Base-by-base conservation (phyloP, 495 filamentous ascomycete genomes). In the Aspergillus coremiiformis region DNA sequence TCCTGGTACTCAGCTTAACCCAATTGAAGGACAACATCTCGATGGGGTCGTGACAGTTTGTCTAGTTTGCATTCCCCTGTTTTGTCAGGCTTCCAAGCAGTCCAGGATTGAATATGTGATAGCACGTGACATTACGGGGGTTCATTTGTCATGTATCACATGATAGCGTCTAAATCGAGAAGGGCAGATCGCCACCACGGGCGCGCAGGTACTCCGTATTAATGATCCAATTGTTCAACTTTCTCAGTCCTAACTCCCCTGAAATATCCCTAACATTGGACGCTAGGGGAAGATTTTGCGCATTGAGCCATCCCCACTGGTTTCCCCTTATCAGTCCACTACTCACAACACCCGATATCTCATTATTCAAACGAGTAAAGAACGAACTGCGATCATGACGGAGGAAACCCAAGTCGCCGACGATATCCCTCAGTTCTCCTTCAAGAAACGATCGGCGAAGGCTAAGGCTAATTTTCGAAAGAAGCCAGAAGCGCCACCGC, bases 381-480 rank as follows among this genome's bases (percentile, higher is more conserved):
- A 2, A 12, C 32, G 32, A 35, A 35, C 12, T 35, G 12, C 32
- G 14, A 15, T 5, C 37, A 51, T 32, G 10, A 64, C 64, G 59
- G 24, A 52, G 30, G 65, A 62, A 11, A 41, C 49, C 1, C 39
- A 52, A 41, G 15, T 54, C 2, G 26, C 54, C 23, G 35, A 51
- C 8, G 22, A 32, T 0, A 17, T 51, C 6, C 48, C 61, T n/a
- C 39, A 52, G 12, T 45, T 35, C 39, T 44, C 49, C 39, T 98
- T 98, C 80, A 96, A 95, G 61, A 95, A 93, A 69, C 86, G 92
- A 59, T 73, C 79, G 48, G 75, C 77, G 43, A 94, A 89, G 62
- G 73, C 76, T 47, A 93, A 90, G 63, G 79, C 82, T 48, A 90
- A 79, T 58, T 72, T 90, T 45, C 83, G 91, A 60, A 96, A 95